Evolutionary conservation across 2,329 filamentous ascomycete genomes (phyloP), one percentile per base, ranked within the genome.

Genomic region (Exophiala spinifera): DNA sequence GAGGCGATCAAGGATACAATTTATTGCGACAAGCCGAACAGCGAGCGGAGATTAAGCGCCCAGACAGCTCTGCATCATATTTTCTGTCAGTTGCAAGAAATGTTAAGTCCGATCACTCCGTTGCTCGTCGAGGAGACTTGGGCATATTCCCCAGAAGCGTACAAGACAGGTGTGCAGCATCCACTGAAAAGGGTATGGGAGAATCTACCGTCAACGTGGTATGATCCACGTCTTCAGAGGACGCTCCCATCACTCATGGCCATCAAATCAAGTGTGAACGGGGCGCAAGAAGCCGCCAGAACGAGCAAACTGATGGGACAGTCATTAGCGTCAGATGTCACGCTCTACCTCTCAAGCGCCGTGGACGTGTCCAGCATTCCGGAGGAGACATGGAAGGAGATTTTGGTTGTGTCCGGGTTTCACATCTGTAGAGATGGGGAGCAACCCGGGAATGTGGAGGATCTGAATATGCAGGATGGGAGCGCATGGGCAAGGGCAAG

Each of bases 1-100:
- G 94, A 99, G 71, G 85, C 88, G 0, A 79, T 91, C 64, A 99
- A 99, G 71, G 94, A 99, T 66, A 80, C 89, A 2, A 77, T 97
- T 1, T 99, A 99, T 74, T 94, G 91, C 43, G 89, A 88, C 25
- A 82, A 85, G 56, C 81, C 82, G 13, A 78, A 81, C 13, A 86
- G 87, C 44, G 76, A 81, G 3, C 72, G 88, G 45, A 76, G 83
- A 49, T 66, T 74, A 21, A 74, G 76, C 19, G 79, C 81, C 1
- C 83, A 86, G 62, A 77, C 74, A 4, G 78, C 81, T 1, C 70
- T 86, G 6, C 76, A 76, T 44, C 68, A 79, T 23, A 82, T 96
- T 51, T 84, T 92, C 57, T 73, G 82, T 4, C 84, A 89, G 33
- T 76, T 96, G 15, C 74, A 91, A 57, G 81, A 85, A 50, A 89